These are phyloP conservation scores for Pythium phragmitis DNA, from an alignment of 352 stramenopile species.

Conservation along the genomic window DNA sequence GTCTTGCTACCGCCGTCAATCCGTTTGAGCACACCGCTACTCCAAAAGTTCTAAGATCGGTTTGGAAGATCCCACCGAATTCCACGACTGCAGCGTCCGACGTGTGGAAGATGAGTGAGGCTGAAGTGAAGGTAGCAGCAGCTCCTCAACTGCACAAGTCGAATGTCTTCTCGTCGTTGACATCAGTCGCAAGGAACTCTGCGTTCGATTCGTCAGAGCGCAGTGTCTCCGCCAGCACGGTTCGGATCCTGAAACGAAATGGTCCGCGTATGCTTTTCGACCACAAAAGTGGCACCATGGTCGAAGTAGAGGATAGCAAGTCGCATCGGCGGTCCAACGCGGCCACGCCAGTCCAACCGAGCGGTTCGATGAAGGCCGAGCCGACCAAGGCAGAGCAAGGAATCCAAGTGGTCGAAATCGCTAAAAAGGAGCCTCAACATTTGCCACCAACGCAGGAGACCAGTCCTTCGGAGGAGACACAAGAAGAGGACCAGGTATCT, in stretches of 20 bases:
- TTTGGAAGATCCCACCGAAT: not conserved
- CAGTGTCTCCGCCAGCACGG: not conserved
- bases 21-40: not conserved
- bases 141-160: not conserved
- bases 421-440: not conserved
- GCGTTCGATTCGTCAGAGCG: not conserved
- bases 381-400: not conserved
- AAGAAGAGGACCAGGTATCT: not conserved
- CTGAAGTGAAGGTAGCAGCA: constrained; percentile 10
- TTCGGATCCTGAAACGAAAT: constrained; percentile 58
- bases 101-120: constrained; percentile 24
- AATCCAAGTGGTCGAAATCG: not conserved
- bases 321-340: constrained; percentile 6
- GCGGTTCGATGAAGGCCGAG: not conserved
- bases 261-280: constrained; percentile 72
- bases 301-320: constrained; percentile 34
- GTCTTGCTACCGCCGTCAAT: not conserved
- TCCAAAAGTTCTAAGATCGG: not conserved
- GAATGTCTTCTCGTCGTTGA: not conserved
- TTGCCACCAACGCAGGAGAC: not conserved
- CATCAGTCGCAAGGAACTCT: not conserved
- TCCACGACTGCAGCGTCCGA: not conserved
- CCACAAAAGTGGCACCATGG: constrained; percentile 58
- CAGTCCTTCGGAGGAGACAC: not conserved
- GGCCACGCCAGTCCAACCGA: not conserved